phyloP scores from a whole-genome alignment of 2,329 filamentous ascomycete species.

The Trichoderma brevicompactum region DNA sequence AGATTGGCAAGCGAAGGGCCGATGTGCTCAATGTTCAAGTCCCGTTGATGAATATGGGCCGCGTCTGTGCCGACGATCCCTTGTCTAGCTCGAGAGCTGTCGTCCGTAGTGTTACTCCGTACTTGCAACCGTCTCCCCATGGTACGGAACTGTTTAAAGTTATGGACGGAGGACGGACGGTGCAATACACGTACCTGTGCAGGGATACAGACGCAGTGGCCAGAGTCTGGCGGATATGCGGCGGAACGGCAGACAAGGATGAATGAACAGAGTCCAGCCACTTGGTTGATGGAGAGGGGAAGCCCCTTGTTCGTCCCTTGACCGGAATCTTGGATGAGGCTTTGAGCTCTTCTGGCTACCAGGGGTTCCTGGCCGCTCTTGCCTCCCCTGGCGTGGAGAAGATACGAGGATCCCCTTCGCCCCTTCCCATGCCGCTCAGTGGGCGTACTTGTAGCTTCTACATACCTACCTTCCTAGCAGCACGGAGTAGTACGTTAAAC shows the following conservation, averaged over 20 bases:
- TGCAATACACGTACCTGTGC: not conserved
- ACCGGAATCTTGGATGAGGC: slow-evolving; percentile 8
- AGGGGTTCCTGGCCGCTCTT: slow-evolving; percentile 14
- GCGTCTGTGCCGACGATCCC: not conserved
- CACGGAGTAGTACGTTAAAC: not conserved
- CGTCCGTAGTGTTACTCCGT: not conserved
- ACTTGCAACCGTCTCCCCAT: not conserved
- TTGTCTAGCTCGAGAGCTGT: not conserved
- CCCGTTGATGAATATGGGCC: not conserved
- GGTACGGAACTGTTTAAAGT: slow-evolving; percentile 3
- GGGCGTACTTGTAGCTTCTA: not conserved
- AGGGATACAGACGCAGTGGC: slow-evolving; percentile 22
- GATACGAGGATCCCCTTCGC: slow-evolving; percentile 10
- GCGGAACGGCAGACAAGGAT: slow-evolving; percentile 39
- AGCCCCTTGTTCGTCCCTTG: slow-evolving; percentile 33
- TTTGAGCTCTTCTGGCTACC: not conserved
- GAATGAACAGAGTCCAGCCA: slow-evolving; percentile 32
- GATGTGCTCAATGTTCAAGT: slow-evolving; percentile 1
- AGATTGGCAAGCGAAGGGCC: not conserved
- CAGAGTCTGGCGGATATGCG: slow-evolving; percentile 35
- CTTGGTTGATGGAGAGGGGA: slow-evolving; percentile 36
- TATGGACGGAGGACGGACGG: slow-evolving; percentile 11
- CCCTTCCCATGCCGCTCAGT: slow-evolving; percentile 7
- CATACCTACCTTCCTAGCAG: too few relatives aligned
- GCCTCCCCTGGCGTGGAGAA: slow-evolving; percentile 18